Percentiles rank a stretch among this genome's conserved stretches.
Conservation (phyloP, 2,329 filamentous ascomycete species). For the Camptophora hylomeconis region DNA sequence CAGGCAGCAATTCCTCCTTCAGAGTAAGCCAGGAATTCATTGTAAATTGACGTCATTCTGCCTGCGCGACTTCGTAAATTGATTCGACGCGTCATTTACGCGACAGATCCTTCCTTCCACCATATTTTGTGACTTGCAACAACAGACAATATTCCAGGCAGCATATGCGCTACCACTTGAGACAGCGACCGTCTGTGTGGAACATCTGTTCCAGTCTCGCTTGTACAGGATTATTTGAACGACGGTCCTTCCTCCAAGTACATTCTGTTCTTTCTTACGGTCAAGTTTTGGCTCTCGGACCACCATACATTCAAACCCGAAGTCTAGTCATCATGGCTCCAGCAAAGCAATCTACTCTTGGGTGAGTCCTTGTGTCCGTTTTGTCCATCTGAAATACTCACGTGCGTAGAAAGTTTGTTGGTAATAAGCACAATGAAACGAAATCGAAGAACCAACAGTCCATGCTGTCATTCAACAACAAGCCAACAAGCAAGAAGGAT, state of each 20-base stretch:
- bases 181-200: too few species aligned
- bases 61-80: too few species aligned
- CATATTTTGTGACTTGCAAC: too few species aligned
- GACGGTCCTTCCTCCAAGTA: background rate
- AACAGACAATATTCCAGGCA: too few species aligned
- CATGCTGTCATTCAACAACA: constrained; percentile 19
- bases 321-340: constrained; percentile 11
- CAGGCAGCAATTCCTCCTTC: constrained; percentile 20
- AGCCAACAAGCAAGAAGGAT: constrained; percentile 20
- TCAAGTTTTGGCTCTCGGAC: background rate
- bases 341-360: constrained; percentile 65
- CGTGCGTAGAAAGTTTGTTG: constrained; percentile 67
- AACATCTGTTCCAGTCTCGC: too few species aligned
- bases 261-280: background rate
- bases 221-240: too few species aligned
- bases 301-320: background rate
- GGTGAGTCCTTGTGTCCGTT: constrained; percentile 74
- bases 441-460: constrained; percentile 30
- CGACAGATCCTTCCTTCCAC: too few species aligned
- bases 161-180: too few species aligned
- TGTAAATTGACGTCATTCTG: too few species aligned
- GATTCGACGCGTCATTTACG: too few species aligned
- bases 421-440: constrained; percentile 54
- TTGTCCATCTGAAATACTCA: constrained; percentile 24
- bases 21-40: too few species aligned